Percentiles rank a stretch among this genome's conserved stretches.
Conservation (phyloP, 257 asterid species). For the Nicotiana obtusifolia region DNA sequence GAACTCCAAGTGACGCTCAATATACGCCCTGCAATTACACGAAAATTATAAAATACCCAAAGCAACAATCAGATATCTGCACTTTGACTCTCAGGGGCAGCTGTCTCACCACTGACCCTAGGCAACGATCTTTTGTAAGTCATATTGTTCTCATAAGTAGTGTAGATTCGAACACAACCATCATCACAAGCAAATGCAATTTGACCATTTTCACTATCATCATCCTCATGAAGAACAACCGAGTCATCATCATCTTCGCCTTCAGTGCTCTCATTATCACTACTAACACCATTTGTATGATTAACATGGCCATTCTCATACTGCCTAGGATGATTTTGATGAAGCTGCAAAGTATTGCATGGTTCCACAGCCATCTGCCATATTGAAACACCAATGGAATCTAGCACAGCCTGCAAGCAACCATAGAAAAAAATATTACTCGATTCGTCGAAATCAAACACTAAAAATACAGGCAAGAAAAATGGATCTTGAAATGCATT, state of each 20-base stretch:
- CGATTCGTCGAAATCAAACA: neutral
- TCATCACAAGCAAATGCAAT: constrained; percentile 87
- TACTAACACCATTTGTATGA: constrained; percentile 25
- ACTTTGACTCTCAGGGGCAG: constrained; percentile 12
- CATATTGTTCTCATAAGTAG: constrained; percentile 35
- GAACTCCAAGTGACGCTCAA: constrained; percentile 86
- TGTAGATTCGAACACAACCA: constrained; percentile 78
- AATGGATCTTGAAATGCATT: neutral
- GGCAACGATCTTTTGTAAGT: constrained; percentile 52
- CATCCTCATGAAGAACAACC: constrained; percentile 33
- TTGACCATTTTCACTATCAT: constrained; percentile 26
- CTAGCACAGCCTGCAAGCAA: constrained; percentile 63
- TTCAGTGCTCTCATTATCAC: constrained; percentile 43
- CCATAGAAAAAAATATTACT: constrained; percentile 7
- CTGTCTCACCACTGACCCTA: constrained; percentile 86
- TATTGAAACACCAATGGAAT: constrained; percentile 65
- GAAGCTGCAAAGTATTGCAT: constrained; percentile 15
- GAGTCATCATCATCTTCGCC: constrained; percentile 41
- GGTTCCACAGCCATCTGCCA: constrained; percentile 96
- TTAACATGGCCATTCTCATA: constrained; percentile 49
- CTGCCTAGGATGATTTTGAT: constrained; percentile 13
- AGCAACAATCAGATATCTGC: neutral
- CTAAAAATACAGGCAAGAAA: neutral
- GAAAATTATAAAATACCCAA: constrained; percentile 2
- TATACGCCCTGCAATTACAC: constrained; percentile 45